phyloP scores from a whole-genome alignment of 163 green algal species.

The Scenedesmus sp. region DNA sequence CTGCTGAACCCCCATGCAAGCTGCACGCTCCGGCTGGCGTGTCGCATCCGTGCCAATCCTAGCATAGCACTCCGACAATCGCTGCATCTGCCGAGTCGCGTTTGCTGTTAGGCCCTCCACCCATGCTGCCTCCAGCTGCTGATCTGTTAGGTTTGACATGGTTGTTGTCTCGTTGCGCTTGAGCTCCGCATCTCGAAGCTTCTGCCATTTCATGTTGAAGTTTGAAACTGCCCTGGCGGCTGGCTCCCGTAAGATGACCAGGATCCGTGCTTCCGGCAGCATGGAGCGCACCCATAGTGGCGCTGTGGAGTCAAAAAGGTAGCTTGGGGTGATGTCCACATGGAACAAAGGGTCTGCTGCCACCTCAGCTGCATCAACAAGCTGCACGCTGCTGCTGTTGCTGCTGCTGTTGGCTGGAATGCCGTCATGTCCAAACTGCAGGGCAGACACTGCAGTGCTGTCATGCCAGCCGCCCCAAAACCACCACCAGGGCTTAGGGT shows the following conservation, averaged over 20 bases:
- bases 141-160: not conserved
- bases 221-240: conserved; percentile 20
- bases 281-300: conserved; percentile 8
- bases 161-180: not conserved
- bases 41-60: not conserved
- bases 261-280: conserved; percentile 35
- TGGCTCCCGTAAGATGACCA: conserved; percentile 43
- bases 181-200: not conserved
- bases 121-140: conserved; percentile 5
- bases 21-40: conserved; percentile 6
- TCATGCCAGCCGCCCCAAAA: conserved; percentile 16
- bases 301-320: conserved; percentile 27
- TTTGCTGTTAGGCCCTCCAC: not conserved
- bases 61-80: not conserved
- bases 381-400: not conserved
- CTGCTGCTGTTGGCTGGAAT: not conserved
- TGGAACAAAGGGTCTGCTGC: not conserved
- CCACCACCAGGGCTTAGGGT: conserved; percentile 33
- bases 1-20: conserved; percentile 24
- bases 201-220: conserved; percentile 50
- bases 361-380: not conserved
- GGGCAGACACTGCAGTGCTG: not conserved
- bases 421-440: not conserved
- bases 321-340: conserved; percentile 44
- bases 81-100: conserved; percentile 9